Base-by-base conservation (phyloP, 2,329 filamentous ascomycete genomes). In the Pyrenophora teres region DNA sequence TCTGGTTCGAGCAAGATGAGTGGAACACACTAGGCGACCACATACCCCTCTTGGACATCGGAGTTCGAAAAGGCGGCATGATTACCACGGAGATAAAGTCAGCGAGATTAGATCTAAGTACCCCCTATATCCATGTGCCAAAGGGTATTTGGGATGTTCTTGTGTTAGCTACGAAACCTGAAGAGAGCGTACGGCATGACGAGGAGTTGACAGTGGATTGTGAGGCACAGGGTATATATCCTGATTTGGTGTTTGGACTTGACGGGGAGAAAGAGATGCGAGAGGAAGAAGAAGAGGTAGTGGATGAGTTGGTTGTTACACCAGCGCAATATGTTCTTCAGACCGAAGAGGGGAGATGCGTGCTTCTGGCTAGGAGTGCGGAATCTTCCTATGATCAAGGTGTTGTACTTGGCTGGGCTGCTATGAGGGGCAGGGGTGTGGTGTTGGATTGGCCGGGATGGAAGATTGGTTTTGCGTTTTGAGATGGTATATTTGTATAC, bases 231-330 rank as follows among this genome's bases (percentile, higher is more conserved):
- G 23, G 15, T 2, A 46, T 42, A 13, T 59, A 56, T 19, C 62
- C 60, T 1, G 60, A 65, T 40, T 35, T 65, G 4, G 53, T 65
- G 6, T 52, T 63, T 27, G 60, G 57, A 2, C 27, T 64, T 6
- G 10, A 32, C 6, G 18, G 16, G 0, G 40, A 31, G 8, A 42
- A 44, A 1, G 37, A 49, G n/a, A 30, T 30, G 10, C 27, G 10
- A 2, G 48, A 52, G 2, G 50, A 37, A 7, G 51, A 50, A 1
- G 60, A 46, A 18, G 49, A 46, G 13, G 31, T 37, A 4, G 10
- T 19, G 3, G 45, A 52, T 2, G 57, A 54, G 5, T 18, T 65
- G 36, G 40, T 64, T 2, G 52, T 63, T 12, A 55, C 41, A 16
- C 59, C 61, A 0, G 42, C 43, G 33, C 56, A 64, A 38, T 65